These are phyloP conservation scores for Debaryomyces fabryi DNA, from an alignment of 1,139 yeast genomes.

Conservation along the genomic window DNA sequence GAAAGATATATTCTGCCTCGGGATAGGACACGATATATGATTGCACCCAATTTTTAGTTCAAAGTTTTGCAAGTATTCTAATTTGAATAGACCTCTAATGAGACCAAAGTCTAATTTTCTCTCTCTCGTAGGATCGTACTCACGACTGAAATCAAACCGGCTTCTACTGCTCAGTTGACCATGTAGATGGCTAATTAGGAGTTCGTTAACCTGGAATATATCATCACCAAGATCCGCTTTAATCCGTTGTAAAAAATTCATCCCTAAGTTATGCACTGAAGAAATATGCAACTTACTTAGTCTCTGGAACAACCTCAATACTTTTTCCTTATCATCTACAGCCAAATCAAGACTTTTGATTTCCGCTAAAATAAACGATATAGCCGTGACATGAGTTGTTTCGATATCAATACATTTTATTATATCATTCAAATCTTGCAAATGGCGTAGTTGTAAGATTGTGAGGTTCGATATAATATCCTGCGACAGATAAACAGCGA, in stretches of 20 bases:
- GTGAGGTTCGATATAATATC: constrained; percentile 4
- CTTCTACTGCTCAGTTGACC: constrained; percentile 11
- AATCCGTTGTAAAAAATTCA: constrained; percentile 10
- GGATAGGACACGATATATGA: constrained; percentile 10
- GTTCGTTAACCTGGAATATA: constrained; percentile 4
- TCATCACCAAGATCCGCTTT: constrained; percentile 3
- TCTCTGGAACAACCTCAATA: neutral
- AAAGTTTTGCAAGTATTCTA: constrained; percentile 6
- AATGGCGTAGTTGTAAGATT: constrained; percentile 8
- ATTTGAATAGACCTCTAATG: constrained; percentile 7
- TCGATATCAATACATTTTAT: neutral
- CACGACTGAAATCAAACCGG: constrained; percentile 5
- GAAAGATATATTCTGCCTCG: constrained; percentile 5
- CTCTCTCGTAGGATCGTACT: constrained; percentile 14
- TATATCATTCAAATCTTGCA: constrained; percentile 7
- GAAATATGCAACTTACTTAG: constrained; percentile 2
- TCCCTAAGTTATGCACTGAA: constrained; percentile 15
- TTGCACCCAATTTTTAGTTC: constrained; percentile 16
- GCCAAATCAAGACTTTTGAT: constrained; percentile 1
- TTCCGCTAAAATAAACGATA: neutral
- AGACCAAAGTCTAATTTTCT: constrained; percentile 8
- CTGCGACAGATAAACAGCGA: constrained; percentile 10
- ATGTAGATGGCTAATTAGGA: constrained; percentile 16
- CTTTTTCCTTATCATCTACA: neutral
- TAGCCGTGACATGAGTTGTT: neutral